Base-by-base conservation (phyloP, 1,284 basidiomycete genomes). In the Ceratobasidium sp. region DNA sequence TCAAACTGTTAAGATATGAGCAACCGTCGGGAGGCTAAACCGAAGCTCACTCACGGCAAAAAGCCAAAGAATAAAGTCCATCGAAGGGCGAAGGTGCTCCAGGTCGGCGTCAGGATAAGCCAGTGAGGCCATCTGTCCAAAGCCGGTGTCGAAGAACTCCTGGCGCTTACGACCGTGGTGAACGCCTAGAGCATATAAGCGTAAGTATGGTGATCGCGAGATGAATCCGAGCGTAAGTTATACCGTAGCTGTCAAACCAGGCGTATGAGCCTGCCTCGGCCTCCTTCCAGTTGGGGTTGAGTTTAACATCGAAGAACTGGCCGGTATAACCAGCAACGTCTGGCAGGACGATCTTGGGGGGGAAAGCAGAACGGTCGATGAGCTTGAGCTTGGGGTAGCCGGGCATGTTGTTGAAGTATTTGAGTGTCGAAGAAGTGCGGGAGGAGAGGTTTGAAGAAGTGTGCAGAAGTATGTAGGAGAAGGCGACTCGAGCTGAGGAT, bases 41-140 rank as follows among this genome's bases (percentile, higher is more conserved):
- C 23, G 32, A 39, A 72, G 41, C 60, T 62, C 61, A 76, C 80
- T 32, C 72, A 85, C 84, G 32, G 83, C 80, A 75, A 84, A 84
- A 21, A 83, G 83, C 83, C 83, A 85, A 39, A 83, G 79, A 77
- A 83, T 83, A 74, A 85, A 85, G 48, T 81, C 80, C 50, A 84
- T 79, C 74, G 83, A 81, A 5, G 83, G 84, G 10, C 79, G 80
- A 39, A 84, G 80, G 62, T 84, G 84, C n/a, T 77, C 73, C n/a
- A 78, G 57, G 75, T 84, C 82, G 32, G 83, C 83, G 57, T 84
- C 82, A 3, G 84, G 81, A 74, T 83, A 84, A 71, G 80, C 80
- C 72, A 84, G 79, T 16, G 81, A 80, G 4, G 83, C 82, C 71
- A 84, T 84, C 3, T 82, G 77, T 64, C 83, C 83, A 72, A 84